Base-by-base conservation (phyloP, 257 asterid genomes). In the Solanum sejunctum region DNA sequence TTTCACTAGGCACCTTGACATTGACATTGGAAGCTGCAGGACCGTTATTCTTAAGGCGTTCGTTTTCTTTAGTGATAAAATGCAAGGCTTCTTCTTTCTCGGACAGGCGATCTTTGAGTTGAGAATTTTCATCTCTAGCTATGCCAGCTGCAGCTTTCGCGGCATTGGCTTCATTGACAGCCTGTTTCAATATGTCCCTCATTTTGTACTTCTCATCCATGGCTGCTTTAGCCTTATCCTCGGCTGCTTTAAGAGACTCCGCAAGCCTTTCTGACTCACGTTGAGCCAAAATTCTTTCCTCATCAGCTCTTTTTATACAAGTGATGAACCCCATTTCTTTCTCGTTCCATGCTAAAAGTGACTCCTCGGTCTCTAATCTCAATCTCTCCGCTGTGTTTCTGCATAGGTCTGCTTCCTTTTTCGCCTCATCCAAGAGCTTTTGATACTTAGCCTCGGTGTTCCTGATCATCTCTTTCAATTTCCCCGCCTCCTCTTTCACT, bases 361-460 rank as follows among this genome's bases (percentile, higher is more conserved):
- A 80, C 84, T 97, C 99, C 88, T 97, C 99, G 0, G 97, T 97
- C 80, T 97, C 99, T 6, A 89, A n/a, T 23, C 97, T 87, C 21
- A 95, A 89, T 79, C 98, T 83, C 12, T 94, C 96, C 3, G 93
- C 92, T 0, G 93, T 87, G 84, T 92, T 94, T 70, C 84, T 88
- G 47, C 90, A 66, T 36, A 92, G 15, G 77, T 95, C 98, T 0
- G 89, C 86, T 60, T 95, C 98, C 16, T 88, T 90, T 32, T 85
- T 88, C 5, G 95, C 93, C 43, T 91, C 98, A 0, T 82, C 84
- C 17, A 95, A 51, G 10, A 89, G 92, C 67, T 89, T 90, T 77
- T 85, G 81, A n/a, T 90, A 86, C 80, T 56, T 86, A 18, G 91
- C 92, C 77, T 93, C 93, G 0, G 88, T 88, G 39, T 47, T 85